phyloP scores from a whole-genome alignment of 495 filamentous ascomycete species.

The Monascus purpureus region DNA sequence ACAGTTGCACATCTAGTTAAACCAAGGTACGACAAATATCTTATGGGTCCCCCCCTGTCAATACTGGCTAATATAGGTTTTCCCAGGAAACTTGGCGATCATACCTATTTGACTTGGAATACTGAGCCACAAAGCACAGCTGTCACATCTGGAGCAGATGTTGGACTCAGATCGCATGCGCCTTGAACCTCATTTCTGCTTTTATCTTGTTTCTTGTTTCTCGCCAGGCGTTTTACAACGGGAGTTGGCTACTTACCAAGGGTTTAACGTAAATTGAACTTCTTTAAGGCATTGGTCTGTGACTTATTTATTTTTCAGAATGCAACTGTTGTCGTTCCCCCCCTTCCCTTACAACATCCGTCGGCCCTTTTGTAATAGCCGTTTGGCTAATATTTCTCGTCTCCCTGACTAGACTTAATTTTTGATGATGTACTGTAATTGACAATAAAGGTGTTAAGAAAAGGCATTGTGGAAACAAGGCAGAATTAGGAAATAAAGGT shows the following conservation, averaged over 20 bases:
- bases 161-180: conserved; percentile 12
- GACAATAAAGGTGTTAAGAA: neutral
- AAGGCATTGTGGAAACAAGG: neutral
- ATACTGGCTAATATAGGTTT: neutral
- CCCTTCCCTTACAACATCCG: too few species aligned
- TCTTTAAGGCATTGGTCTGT: too few species aligned
- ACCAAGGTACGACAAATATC: conserved; percentile 46
- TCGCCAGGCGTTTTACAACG: too few species aligned
- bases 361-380: too few species aligned
- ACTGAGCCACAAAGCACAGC: conserved; percentile 59
- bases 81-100: conserved; percentile 84
- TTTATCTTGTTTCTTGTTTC: conserved; percentile 1
- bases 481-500: neutral
- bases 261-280: too few species aligned
- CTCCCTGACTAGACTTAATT: too few species aligned
- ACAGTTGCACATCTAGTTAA: conserved; percentile 80
- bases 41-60: neutral
- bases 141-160: conserved; percentile 39
- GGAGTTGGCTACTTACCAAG: too few species aligned
- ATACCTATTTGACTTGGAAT: conserved; percentile 96
- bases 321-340: too few species aligned
- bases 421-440: neutral
- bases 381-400: too few species aligned
- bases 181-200: conserved; percentile 4
- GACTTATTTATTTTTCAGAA: too few species aligned